Evolutionary conservation across 2,329 filamentous ascomycete genomes (phyloP), one percentile per base, ranked within the genome.

Genomic region (Ophiostoma sp.): DNA sequence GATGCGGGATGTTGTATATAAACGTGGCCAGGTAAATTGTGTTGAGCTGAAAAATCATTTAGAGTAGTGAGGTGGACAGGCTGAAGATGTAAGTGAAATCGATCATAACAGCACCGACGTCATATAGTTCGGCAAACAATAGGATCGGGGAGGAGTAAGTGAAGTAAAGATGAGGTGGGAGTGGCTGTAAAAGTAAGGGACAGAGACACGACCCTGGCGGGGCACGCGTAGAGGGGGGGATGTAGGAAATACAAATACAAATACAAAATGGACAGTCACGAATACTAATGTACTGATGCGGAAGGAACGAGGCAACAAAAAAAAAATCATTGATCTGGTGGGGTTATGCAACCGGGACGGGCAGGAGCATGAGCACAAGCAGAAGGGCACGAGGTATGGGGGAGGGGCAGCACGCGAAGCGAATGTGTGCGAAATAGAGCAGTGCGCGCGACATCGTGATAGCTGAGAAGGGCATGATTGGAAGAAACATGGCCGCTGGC

Each of bases 391-490:
- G 63, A 69, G 68, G 72, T 42, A 61, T 39, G 63, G 33, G 71
- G 61, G 71, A 33, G 31, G 71, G 36, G 73, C 72, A 57, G 39
- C 61, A 69, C 31, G 69, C 22, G 39, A 42, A 50, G 69, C 36
- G 69, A 39, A 63, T 36, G 19, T 71, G 72, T 69, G 33, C 72
- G 59, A 69, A 69, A 50, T 70, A 69, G 50, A 63, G 39, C 57
- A 31, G 48, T 55, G 59, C 70, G 70, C 68, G 69, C 45, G 64
- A 66, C 73, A 74, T 72, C 75, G 75, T 76, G 75, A 75, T 64
- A 39, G 75, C 72, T 64, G 61, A 39, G 70, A 2, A 70, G 50
- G 59, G 72, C 25, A 50, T 76, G 75, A 76, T 76, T 76, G 75
- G 75, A 75, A 72, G 73, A 71, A n/a, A 36, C 64, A 28, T 28